phyloP scores from a whole-genome alignment of 1,139 yeast species.

The Lodderomyces parapsilosis region DNA sequence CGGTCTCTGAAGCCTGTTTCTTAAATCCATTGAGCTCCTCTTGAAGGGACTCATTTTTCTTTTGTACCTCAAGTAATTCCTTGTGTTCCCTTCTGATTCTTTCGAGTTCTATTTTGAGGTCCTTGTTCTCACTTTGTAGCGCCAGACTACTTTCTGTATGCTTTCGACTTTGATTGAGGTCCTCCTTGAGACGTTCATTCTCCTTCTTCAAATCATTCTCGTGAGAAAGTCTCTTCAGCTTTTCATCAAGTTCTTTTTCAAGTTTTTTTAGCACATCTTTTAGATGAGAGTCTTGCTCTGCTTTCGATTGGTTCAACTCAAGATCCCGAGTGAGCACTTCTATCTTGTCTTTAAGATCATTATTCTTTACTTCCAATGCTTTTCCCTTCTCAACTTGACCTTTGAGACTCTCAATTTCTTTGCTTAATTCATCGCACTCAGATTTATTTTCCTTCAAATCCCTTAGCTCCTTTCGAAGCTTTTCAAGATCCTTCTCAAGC shows the following conservation, averaged over 20 bases:
- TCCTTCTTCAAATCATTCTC: neutral
- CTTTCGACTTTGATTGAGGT: neutral
- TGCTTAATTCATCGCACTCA: neutral
- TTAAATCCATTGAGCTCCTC: slow-evolving; percentile 1
- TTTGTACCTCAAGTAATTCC: slow-evolving; percentile 2
- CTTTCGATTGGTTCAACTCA: slow-evolving; percentile 14
- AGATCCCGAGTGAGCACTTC: slow-evolving; percentile 19
- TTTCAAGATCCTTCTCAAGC: neutral
- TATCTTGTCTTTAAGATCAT: slow-evolving; percentile 22
- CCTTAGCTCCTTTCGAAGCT: neutral
- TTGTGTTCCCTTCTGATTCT: slow-evolving; percentile 14
- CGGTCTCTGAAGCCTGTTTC: slow-evolving; percentile 1
- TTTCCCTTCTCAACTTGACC: slow-evolving; percentile 15
- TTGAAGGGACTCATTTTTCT: slow-evolving; percentile 2
- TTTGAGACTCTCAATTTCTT: slow-evolving; percentile 12
- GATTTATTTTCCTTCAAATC: neutral
- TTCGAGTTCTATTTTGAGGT: slow-evolving; percentile 7
- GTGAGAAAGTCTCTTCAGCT: neutral
- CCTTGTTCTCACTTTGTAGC: slow-evolving; percentile 9
- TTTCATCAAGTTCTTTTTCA: neutral
- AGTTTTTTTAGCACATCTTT: neutral
- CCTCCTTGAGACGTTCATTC: neutral
- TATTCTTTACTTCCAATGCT: slow-evolving; percentile 15
- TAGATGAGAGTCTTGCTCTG: neutral
- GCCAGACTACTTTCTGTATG: neutral